Conservation (phyloP, 805 yeast genomes). For the Priceomyces medius region DNA sequence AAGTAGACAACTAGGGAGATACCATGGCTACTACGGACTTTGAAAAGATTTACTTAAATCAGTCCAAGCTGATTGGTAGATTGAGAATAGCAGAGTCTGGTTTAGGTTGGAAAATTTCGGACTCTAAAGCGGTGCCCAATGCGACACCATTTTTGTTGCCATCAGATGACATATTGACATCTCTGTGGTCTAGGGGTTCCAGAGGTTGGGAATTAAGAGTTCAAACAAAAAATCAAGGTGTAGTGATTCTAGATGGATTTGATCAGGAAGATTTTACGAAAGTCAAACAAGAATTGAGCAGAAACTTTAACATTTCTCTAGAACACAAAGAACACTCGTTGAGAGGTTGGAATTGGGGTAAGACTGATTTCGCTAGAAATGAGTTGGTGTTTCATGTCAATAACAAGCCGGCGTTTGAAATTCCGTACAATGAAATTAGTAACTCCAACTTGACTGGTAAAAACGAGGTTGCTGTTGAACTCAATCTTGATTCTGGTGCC, state of each 20-base stretch:
- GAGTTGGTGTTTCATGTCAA: constrained; percentile 84
- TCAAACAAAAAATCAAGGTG: constrained; percentile 86
- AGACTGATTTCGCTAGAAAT: constrained; percentile 85
- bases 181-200: constrained; percentile 90
- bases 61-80: constrained; percentile 78
- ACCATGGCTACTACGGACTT: constrained; percentile 64
- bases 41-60: constrained; percentile 87
- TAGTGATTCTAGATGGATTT: constrained; percentile 87
- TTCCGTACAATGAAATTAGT: constrained; percentile 76
- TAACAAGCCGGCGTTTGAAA: constrained; percentile 87
- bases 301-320: constrained; percentile 67
- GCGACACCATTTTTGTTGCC: constrained; percentile 83
- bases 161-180: constrained; percentile 76
- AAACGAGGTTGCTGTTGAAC: constrained; percentile 89
- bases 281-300: constrained; percentile 78
- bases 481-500: constrained; percentile 58
- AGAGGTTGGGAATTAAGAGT: constrained; percentile 87
- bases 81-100: constrained; percentile 97
- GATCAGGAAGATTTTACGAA: constrained; percentile 78
- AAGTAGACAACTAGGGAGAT: not conserved
- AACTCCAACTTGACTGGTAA: constrained; percentile 90
- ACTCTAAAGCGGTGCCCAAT: constrained; percentile 41
- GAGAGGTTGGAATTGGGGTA: constrained; percentile 99
- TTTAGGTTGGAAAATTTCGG: constrained; percentile 87
- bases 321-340: constrained; percentile 89